Conservation (phyloP, 306 rosid genomes). For the Myrica gale region DNA sequence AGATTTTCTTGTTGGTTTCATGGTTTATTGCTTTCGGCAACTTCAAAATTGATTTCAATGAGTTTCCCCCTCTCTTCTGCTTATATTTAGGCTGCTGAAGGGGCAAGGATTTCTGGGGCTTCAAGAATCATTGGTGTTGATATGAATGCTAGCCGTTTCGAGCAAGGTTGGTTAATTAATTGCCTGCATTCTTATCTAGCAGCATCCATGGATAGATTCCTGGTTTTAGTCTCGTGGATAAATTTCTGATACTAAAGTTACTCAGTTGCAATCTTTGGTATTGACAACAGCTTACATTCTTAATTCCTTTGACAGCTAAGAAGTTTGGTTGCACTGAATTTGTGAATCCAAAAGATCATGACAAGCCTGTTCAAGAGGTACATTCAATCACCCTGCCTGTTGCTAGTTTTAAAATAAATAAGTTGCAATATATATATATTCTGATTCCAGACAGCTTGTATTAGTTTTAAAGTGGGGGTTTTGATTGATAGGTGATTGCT, state of each 20-base stretch:
- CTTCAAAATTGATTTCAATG: background rate
- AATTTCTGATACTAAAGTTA: too few relatives aligned
- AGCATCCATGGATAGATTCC: too few relatives aligned
- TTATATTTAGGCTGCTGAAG: slow-evolving; percentile 69
- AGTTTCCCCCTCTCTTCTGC: background rate
- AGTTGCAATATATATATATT: background rate
- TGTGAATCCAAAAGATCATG: slow-evolving; percentile 83
- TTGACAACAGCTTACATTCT: slow-evolving; percentile 7
- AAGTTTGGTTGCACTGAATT: slow-evolving; percentile 83
- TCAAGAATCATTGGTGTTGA: slow-evolving; percentile 80
- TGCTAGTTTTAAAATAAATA: background rate
- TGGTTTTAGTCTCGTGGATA: too few relatives aligned
- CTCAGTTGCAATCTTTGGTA: background rate
- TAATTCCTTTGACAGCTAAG: slow-evolving; percentile 53
- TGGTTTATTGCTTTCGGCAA: background rate
- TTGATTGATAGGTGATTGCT: slow-evolving; percentile 56
- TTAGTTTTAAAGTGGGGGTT: slow-evolving; percentile 18
- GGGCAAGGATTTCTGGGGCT: slow-evolving; percentile 82
- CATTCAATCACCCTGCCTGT: slow-evolving; percentile 2
- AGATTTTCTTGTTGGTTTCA: too few relatives aligned
- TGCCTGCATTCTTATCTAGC: background rate
- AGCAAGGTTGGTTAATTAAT: slow-evolving; percentile 44
- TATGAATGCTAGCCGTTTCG: slow-evolving; percentile 63
- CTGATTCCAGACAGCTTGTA: background rate
- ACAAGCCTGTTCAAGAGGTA: slow-evolving; percentile 83